Base-by-base conservation (phyloP, 306 rosid genomes). In the Prunus kanzakura region DNA sequence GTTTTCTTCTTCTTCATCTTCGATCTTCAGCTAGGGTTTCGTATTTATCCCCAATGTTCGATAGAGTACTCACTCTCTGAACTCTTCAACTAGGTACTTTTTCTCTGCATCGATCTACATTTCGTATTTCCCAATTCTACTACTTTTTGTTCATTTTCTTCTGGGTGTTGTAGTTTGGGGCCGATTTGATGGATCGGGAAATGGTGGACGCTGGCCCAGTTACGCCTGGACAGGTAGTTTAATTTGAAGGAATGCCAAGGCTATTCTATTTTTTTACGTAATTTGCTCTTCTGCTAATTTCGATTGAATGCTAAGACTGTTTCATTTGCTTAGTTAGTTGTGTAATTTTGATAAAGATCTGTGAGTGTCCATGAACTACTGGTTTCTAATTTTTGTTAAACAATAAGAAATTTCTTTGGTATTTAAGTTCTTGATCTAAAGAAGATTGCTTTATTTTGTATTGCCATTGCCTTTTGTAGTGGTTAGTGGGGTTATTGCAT, bases 191-290 rank as follows among this genome's bases (percentile, higher is more conserved):
- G 79, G 85, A 84, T 83, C 76, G 77, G 25, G 47, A 72, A 78
- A 90, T 92, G 97, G 92, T 87, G 89, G 93, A 73, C 78, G 82
- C 90, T 46, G 89, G 81, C 65, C 88, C 91, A 56, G 68, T 92
- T 76, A 88, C 93, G 81, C 86, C 97, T 71, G 97, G 97, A 50
- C 97, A 88, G 97, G 97, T 92, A 43, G 5, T 12, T 22, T 8
- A 18, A 35, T 64, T 64, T 64, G n/a, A 62, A 29, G 35, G n/a
- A 15, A 29, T 62, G n/a, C 67, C n/a, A 63, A 15, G 22, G 7
- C 13, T 15, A 38, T 29, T 2, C 14, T n/a, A 8, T 64, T 64
- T 11, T 64, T 35, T 7, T 30, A 18, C 20, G 11, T 45, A 20
- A 12, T 67, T 45, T 22, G 20, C 4, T 43, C 55, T 22, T 67